Base-by-base conservation (phyloP, 2,329 filamentous ascomycete species). In the Septoria petroselini region DNA sequence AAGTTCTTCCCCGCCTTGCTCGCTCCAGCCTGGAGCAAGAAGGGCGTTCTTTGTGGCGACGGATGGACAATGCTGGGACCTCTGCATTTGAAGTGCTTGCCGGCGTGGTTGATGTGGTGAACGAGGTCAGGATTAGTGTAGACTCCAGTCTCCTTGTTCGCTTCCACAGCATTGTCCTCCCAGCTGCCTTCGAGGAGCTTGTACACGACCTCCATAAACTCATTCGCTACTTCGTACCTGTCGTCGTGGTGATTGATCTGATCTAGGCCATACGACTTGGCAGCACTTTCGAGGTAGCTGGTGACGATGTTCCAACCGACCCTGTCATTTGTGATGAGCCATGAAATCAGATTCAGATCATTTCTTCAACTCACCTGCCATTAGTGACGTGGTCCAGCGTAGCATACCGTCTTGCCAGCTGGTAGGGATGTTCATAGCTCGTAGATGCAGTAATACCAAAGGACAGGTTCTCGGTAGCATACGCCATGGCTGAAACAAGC, bases 91-190 rank as follows among this genome's bases (percentile, higher is more conserved):
- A 76, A 77, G 46, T 74, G 73, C 40, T 64, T 65, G 15, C 62
- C 62, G 14, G 41, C 50, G 37, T 65, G 60, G 39, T 64, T 53
- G 52, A 63, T 86, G 50, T 77, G 68, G 7, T 83, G 75, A 2
- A 87, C 79, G 2, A 78, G 73, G 7, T 71, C 68, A 3, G 77
- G 76, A 15, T 77, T 70, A 0, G 76, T 76, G 63, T 85, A 86
- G 40, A 84, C 67, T 0, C 80, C 81, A 7, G 71, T 75, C 51
- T 78, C 68, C 14, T 77, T 75, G 61, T 85, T 77, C 0, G 78
- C 73, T 14, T 79, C 72, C 0, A 64, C 60, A 5, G 63, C 61
- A 39, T 53, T 52, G 33, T 62, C 61, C 27, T 61, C 60, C 61
- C 62, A 65, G 44, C 58, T 62, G n/a, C 60, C 58, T 43, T 65